Evolutionary conservation across 768 basidiomycete genomes (phyloP), one percentile per base, ranked within the genome.

Genomic region (Sporobolomyces phaffii): DNA sequence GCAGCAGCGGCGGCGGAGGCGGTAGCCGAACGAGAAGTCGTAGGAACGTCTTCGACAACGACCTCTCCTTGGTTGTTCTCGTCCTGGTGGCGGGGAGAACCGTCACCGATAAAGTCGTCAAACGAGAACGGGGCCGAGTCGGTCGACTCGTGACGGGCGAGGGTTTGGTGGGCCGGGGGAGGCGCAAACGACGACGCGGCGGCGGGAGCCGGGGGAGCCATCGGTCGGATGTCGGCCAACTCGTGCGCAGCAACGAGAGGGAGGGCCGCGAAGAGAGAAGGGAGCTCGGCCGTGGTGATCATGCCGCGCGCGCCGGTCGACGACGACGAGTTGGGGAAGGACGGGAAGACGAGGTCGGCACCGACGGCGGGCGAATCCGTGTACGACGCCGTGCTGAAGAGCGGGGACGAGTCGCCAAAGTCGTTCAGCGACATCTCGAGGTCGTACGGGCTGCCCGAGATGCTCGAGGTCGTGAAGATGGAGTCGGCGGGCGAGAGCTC

Each of bases 371-470:
- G 51, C 41, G 61, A 62, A 17, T 33, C 50, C 8, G 9, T 10
- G 28, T 44, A 29, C 38, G 64, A n/a, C 1, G 29, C 58, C n/a
- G 62, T 52, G 36, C 50, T 41, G 33, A 72, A 72, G 43, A 72
- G 51, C 56, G 62, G 64, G 52, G 70, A 66, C 24, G 57, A 31
- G 51, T 65, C 62, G 33, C 31, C 48, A 17, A 50, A 59, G 22
- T 29, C 24, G 58, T 20, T 33, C 22, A 53, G n/a, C 28, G 29
- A 34, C 41, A 57, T 64, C 20, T 64, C 68, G 58, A 64, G 51
- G 60, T 72, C 70, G 70, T 62, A 72, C 26, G 70, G 70, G 24
- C 47, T 51, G 43, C 54, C 65, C 33, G 60, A 51, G 41, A 59
- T 26, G 48, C 56, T 60, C 62, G 68, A 62, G 26, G 60, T 56